Base-by-base conservation (phyloP, 441 rosid species). In the Daphne laureola region DNA sequence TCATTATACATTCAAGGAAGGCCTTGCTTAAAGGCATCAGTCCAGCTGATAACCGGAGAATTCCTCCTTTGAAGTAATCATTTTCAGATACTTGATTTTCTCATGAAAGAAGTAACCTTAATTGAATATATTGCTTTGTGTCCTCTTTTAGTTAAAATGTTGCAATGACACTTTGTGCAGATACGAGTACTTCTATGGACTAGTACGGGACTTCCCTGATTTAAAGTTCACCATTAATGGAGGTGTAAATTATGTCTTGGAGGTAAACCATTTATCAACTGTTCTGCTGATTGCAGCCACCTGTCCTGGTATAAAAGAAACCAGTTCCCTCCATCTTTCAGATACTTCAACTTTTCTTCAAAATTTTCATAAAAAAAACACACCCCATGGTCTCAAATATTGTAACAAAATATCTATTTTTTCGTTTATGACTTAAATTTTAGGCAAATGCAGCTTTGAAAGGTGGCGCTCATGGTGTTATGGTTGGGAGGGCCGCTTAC, bases 401-500 rank as follows among this genome's bases (percentile, higher is more conserved):
- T 31, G 38, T 7, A 31, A 31, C 38, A 31, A 12, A 50, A 44
- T 14, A 15, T 46, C 5, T 46, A 14, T 23, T 42, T 14, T 17
- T 16, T 51, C 11, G 38, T 31, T 45, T 57, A 43, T 31, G 52
- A 48, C 59, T 62, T 61, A 74, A 60, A 42, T 49, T 70, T 21
- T 65, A 93, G 97, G 95, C 73, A 53, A 89, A 78, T 66, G 83
- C 83, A 1, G 99, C 95, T 45, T 55, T 82, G 43, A 72, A 54
- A 43, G 84, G 78, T 72, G 99, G 96, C 72, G 96, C 99, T 57
- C 96, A 93, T 53, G 89, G 88, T 17, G 97, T 85, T 54, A 93
- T 93, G 99, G 70, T 90, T 67, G 97, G 99, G 18, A 96, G 95
- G 62, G 95, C 99, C 57, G 99, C 90, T 62, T 93, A 71, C 59